A percentile compares a stretch with the other conserved stretches of the same genome.
phyloP scores from a whole-genome alignment of 1,139 yeast species.

The Pneumocystis oryctolagi region DNA sequence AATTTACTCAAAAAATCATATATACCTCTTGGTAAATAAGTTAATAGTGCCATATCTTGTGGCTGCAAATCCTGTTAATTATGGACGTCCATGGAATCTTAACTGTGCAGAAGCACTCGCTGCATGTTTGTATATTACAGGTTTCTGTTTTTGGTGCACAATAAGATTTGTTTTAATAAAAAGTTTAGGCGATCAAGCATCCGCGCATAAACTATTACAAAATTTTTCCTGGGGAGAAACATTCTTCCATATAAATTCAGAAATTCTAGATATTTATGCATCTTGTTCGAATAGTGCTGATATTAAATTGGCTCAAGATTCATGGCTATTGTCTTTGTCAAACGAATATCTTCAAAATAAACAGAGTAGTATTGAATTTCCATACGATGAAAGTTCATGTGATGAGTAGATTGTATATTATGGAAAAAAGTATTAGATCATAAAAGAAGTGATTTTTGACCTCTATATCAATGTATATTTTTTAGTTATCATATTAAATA shows the following conservation, averaged over 20 bases:
- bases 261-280: slow-evolving; percentile 57
- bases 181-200: slow-evolving; percentile 40
- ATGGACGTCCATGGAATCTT: slow-evolving; percentile 90
- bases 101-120: slow-evolving; percentile 97
- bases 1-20: neutral
- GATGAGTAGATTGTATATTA: neutral
- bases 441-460: neutral
- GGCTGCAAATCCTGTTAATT: slow-evolving; percentile 94
- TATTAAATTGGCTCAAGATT: slow-evolving; percentile 56
- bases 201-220: slow-evolving; percentile 64
- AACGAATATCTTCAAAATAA: neutral
- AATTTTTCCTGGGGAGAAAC: slow-evolving; percentile 90
- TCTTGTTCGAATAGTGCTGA: slow-evolving; percentile 70
- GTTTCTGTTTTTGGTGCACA: slow-evolving; percentile 21
- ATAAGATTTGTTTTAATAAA: neutral
- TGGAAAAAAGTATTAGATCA: neutral
- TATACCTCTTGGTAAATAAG: neutral
- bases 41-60: slow-evolving; percentile 67
- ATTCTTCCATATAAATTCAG: slow-evolving; percentile 68
- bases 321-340: slow-evolving; percentile 30
- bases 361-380: neutral
- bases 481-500: too few relatives aligned
- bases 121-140: slow-evolving; percentile 91
- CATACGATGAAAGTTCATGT: neutral
- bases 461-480: neutral